Evolutionary conservation across 352 stramenopile species (phyloP).

Genomic region (Phytopythium ostracodes): DNA sequence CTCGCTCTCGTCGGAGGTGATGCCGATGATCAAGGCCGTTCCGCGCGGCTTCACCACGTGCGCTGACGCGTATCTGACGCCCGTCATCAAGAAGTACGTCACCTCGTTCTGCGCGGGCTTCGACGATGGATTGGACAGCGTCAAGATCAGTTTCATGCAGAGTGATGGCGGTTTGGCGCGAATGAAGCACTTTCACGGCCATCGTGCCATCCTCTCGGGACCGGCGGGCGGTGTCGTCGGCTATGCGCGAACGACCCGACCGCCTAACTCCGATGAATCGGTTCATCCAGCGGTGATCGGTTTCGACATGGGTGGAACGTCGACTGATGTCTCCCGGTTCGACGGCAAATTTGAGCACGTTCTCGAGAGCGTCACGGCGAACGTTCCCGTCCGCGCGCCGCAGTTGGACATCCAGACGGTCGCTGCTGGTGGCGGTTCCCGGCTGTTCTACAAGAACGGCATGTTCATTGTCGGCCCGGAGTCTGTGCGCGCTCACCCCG

Average conservation of each 20-base stretch:
- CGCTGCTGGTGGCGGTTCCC: slow-evolving; percentile 94
- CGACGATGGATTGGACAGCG: slow-evolving; percentile 81
- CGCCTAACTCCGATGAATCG: slow-evolving; percentile 23
- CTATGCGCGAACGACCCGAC: slow-evolving; percentile 93
- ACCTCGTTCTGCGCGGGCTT: slow-evolving; percentile 97
- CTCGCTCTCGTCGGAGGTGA: slow-evolving; percentile 89
- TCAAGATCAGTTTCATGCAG: slow-evolving; percentile 99
- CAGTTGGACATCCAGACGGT: slow-evolving; percentile 99
- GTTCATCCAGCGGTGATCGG: slow-evolving; percentile 83
- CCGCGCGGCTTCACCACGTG: slow-evolving; percentile 95
- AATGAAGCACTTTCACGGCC: slow-evolving; percentile 92
- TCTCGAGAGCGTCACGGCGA: slow-evolving; percentile 97
- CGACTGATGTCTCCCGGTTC: slow-evolving; percentile 97
- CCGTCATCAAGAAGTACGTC: slow-evolving; percentile 97
- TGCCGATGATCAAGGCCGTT: slow-evolving; percentile 99
- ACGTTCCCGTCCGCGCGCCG: slow-evolving; percentile 96
- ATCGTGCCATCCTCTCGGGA: slow-evolving; percentile 92
- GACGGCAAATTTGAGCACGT: slow-evolving; percentile 97
- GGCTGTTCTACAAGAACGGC: slow-evolving; percentile 96
- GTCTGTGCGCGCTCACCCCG: slow-evolving; percentile 95
- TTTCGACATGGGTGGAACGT: slow-evolving; percentile 99
- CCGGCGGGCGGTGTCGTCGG: slow-evolving; percentile 95
- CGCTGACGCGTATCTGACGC: slow-evolving; percentile 97
- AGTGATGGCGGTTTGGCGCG: slow-evolving; percentile 96
- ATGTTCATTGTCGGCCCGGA: slow-evolving; percentile 98